Base-by-base conservation (phyloP, 2,329 filamentous ascomycete genomes). In the Calonectria pteridis region DNA sequence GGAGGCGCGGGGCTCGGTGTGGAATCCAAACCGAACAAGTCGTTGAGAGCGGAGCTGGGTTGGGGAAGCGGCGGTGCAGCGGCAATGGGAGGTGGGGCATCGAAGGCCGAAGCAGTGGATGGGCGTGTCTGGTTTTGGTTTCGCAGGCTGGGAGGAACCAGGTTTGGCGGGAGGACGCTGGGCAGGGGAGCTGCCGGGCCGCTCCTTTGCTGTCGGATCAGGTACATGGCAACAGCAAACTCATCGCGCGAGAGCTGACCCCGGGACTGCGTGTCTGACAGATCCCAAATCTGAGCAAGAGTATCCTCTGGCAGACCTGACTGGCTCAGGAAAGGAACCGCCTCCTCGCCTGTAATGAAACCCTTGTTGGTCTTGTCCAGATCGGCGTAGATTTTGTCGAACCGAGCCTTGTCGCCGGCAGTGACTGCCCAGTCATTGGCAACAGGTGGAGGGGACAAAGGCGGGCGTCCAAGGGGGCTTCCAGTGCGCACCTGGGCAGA, bases 171-270 rank as follows among this genome's bases (percentile, higher is more conserved):
- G 51, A 99, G 86, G n/a, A 91, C 89, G 28, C 93, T 88, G 2
- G 97, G 97, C 37, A 98, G 85, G 33, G 91, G 87, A 50, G 85
- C 86, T 37, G 86, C 83, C 71, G 92, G 91, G 75, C 93, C 93
- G 76, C 90, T 94, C 68, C 96, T 91, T 83, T 98, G 96, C 83
- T 98, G 94, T 74, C 96, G 92, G 79, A 99, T 98, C 65, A 99
- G 89, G 82, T 97, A 97, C 96, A 99, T 98, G 67, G 97, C 96
- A 59, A 99, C 95, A 0, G 97, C 95, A 82, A 99, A 99, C 80
- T 98, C 96, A 78, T 99, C 97, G 79, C 91, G 92, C 59, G 90
- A 95, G 71, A 99, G 87, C 71, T 94, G 93, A 14, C 97, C 97
- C 78, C 96, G 94, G 10, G 95, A 97, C 81, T 95, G 95, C 84